Evolutionary conservation across 192 early-diverging fungal species (phyloP).

Genomic region (Gonapodya sp.): DNA sequence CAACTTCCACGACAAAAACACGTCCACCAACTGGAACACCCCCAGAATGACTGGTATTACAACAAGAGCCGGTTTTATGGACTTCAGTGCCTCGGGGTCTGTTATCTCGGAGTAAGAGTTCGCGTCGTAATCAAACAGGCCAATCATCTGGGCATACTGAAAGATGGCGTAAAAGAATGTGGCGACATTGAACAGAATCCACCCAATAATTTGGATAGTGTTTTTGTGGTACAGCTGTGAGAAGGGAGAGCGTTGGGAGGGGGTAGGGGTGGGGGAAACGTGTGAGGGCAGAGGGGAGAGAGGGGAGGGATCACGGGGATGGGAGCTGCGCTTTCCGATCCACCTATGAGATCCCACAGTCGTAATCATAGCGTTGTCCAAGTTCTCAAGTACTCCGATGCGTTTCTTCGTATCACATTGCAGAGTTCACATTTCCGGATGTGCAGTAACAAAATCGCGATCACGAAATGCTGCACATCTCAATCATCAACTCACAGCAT

Average conservation of each 20-base stretch:
- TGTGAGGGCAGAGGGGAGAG: no score
- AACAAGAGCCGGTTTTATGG: conserved; percentile 32
- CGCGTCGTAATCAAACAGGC: conserved; percentile 19
- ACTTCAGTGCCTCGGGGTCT: conserved; percentile 7
- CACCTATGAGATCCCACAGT: no score
- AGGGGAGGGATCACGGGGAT: no score
- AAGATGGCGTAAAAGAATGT: conserved; percentile 59
- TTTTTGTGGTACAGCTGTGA: conserved; percentile 75
- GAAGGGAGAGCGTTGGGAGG: no score
- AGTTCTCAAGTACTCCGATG: no score
- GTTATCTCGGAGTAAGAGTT: conserved; percentile 9
- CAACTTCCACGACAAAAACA: conserved; percentile 39
- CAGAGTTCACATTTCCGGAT: no score
- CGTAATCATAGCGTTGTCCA: no score
- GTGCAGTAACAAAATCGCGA: no score
- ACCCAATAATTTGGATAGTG: conserved; percentile 78
- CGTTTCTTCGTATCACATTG: no score
- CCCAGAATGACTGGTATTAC: conserved; percentile 49
- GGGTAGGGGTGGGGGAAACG: no score
- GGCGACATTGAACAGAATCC: conserved; percentile 59
- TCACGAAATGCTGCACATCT: no score
- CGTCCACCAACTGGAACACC: conserved; percentile 32
- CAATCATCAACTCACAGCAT: conserved; percentile 75
- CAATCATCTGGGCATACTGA: conserved; percentile 47
- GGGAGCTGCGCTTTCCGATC: no score